Evolutionary conservation across 2,329 filamentous ascomycete species (phyloP), one percentile per base, ranked within the genome.

Genomic region (Colletotrichum plurivorum): DNA sequence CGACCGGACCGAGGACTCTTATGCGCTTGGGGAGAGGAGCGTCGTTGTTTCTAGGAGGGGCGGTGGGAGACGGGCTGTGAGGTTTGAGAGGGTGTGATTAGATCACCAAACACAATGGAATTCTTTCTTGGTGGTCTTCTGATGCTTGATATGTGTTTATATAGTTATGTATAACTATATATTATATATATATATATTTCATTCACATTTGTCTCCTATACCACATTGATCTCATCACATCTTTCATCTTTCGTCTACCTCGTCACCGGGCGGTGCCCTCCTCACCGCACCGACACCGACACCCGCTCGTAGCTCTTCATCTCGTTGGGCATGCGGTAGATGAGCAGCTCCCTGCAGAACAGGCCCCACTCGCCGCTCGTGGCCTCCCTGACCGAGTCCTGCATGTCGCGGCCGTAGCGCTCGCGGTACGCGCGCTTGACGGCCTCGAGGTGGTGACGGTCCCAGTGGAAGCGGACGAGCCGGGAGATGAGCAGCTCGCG

Each of bases 381-480:
- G 49, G 92, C 92, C 60, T 94, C 92, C 55, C 89, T 88, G 45
- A 99, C 90, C 51, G 93, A 93, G 53, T 94, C 90, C 76, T 94
- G 90, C 71, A 98, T 86, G 53, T 92, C 88, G 58, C 87, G 83
- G 5, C 88, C 87, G 79, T 98, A 98, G 70, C 94, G 90, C 71
- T 92, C 89, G 65, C 89, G 87, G 80, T 94, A 99, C 71, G 94
- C 93, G 39, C 83, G 82, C 85, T 97, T 97, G 62, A 98, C 89
- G 20, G 88, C 87, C 68, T 90, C 88, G 82, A 98, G 87, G 80
- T 98, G 95, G 71, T 88, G 82, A 5, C 92, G 88, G 76, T 98
- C 95, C 96, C 96, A 98, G 81, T 98, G 96, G 79, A 95, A 90
- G 39, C 96, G 88, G 51, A 98, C 93, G 2, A 98, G 87, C 2